Percentiles rank a stretch among this genome's conserved stretches.
Conservation (phyloP, 768 basidiomycete genomes). For the Ephemerocybe angulata region DNA sequence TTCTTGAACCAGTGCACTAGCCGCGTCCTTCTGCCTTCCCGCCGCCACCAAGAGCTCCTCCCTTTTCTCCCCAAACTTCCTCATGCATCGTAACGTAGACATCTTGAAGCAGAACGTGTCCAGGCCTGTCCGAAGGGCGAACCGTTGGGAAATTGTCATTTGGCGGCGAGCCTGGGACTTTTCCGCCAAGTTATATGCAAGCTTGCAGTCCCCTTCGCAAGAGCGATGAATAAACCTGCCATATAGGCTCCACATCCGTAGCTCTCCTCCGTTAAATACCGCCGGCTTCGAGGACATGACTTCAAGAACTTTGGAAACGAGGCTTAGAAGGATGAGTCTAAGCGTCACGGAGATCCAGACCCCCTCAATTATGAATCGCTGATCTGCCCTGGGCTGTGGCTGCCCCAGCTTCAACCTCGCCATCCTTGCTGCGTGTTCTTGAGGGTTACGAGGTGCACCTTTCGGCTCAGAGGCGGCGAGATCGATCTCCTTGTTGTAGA, state of each 20-base stretch:
- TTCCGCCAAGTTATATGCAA: constrained; percentile 44
- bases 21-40: constrained; percentile 10
- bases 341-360: constrained; percentile 52
- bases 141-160: constrained; percentile 40
- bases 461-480: constrained; percentile 26
- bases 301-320: constrained; percentile 41
- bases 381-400: constrained; percentile 54
- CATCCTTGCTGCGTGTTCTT: constrained; percentile 47
- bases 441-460: constrained; percentile 36
- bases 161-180: constrained; percentile 53
- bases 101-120: constrained; percentile 51
- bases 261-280: constrained; percentile 24
- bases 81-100: constrained; percentile 27
- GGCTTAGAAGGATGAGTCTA: constrained; percentile 44
- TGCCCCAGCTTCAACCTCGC: constrained; percentile 54
- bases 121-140: constrained; percentile 42
- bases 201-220: constrained; percentile 43
- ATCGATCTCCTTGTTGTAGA: constrained; percentile 47
- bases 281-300: constrained; percentile 17
- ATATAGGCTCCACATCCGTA: constrained; percentile 44
- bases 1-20: background rate
- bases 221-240: constrained; percentile 42
- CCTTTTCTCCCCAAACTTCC: constrained; percentile 22
- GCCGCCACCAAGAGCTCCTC: constrained; percentile 17
- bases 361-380: constrained; percentile 58